Percentiles rank a stretch among this genome's conserved stretches.
These are phyloP conservation scores for Paragyromitra xinjiangensis DNA, from an alignment of 495 filamentous ascomycete genomes.

Conservation along the genomic window DNA sequence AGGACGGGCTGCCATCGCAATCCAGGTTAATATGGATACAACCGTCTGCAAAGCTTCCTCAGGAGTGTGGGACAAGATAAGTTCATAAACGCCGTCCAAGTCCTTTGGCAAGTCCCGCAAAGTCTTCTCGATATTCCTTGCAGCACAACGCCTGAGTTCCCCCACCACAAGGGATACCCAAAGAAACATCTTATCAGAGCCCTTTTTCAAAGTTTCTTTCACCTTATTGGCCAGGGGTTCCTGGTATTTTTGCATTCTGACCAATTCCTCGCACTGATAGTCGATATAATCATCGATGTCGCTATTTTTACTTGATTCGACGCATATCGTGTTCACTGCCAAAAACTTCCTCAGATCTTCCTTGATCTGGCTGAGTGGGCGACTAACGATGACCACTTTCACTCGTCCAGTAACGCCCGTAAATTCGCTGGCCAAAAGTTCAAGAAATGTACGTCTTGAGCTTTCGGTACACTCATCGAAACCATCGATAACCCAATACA, in stretches of 20 bases:
- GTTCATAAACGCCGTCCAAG: constrained; percentile 25
- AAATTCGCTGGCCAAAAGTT: not conserved
- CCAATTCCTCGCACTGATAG: constrained; percentile 3
- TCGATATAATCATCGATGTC: constrained; percentile 5
- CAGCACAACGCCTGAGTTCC: constrained; percentile 14
- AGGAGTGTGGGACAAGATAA: constrained; percentile 12
- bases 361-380: not conserved
- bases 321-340: not conserved
- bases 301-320: not conserved
- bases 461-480: not conserved
- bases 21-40: constrained; percentile 10
- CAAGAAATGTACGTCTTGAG: not conserved
- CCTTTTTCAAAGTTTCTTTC: not conserved
- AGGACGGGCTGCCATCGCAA: constrained; percentile 32
- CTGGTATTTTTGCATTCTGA: not conserved
- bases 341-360: not conserved
- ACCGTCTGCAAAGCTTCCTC: not conserved
- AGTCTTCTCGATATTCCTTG: constrained; percentile 4
- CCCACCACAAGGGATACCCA: constrained; percentile 30
- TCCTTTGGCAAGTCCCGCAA: constrained; percentile 20
- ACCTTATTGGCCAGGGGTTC: not conserved
- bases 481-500: constrained; percentile 17
- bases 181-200: constrained; percentile 32
- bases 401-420: not conserved
- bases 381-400: constrained; percentile 1